phyloP scores from a whole-genome alignment of 2,329 filamentous ascomycete genomes.

The Cercospora sp. region DNA sequence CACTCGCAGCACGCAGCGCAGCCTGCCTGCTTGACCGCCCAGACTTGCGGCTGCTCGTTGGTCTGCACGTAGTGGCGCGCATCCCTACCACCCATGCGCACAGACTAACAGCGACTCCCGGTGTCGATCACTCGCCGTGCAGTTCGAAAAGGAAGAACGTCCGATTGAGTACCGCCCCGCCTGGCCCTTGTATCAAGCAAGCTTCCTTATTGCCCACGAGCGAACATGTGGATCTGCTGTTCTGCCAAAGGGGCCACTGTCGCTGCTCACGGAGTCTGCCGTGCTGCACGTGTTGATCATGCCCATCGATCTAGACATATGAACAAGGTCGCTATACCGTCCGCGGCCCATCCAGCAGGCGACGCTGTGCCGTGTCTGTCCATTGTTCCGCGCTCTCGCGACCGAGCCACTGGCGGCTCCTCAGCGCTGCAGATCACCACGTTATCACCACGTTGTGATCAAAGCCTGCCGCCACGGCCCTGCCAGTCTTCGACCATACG shows the following conservation, averaged over 20 bases:
- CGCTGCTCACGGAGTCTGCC: slow-evolving; percentile 26
- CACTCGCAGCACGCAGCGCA: not conserved
- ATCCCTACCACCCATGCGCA: slow-evolving; percentile 24
- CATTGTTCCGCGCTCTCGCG: slow-evolving; percentile 1
- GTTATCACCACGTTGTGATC: slow-evolving; percentile 21
- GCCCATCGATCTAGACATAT: slow-evolving; percentile 15
- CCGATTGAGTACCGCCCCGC: slow-evolving; percentile 37
- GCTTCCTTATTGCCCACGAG: slow-evolving; percentile 28
- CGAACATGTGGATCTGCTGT: slow-evolving; percentile 30
- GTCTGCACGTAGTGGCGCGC: slow-evolving; percentile 13
- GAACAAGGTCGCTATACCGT: slow-evolving; percentile 17
- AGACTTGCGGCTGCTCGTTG: slow-evolving; percentile 13
- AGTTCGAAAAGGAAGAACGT: slow-evolving; percentile 34
- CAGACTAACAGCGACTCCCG: slow-evolving; percentile 25
- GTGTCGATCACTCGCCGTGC: slow-evolving; percentile 27
- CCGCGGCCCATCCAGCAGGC: not conserved
- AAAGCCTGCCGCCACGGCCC: slow-evolving; percentile 23
- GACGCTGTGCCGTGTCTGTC: not conserved
- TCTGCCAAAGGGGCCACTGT: slow-evolving; percentile 25
- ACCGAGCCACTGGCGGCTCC: slow-evolving; percentile 14
- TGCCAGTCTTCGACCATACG: slow-evolving; percentile 26
- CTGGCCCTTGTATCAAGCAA: slow-evolving; percentile 30
- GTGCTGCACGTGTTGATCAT: slow-evolving; percentile 19
- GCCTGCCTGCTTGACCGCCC: slow-evolving; percentile 13
- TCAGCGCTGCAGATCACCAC: slow-evolving; percentile 11